Percentiles rank a stretch among this genome's conserved stretches.
These are phyloP conservation scores for Paxillus involutus DNA, from an alignment of 768 basidiomycete genomes.

Conservation along the genomic window DNA sequence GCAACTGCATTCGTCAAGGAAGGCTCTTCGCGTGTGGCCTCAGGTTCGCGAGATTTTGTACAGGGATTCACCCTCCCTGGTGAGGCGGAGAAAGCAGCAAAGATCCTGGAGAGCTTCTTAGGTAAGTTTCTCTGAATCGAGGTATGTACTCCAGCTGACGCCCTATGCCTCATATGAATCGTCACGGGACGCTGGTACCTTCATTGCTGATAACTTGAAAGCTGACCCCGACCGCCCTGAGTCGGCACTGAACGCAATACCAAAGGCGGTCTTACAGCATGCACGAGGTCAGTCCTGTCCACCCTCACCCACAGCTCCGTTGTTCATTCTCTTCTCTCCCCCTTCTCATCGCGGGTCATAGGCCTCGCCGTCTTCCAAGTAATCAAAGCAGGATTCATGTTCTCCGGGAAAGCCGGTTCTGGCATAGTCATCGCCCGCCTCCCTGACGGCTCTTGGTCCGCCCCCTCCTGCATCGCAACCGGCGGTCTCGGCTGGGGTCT, in stretches of 20 bases:
- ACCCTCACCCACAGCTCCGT: not conserved
- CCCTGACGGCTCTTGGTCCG: slow-evolving; percentile 95
- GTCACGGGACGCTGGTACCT: not conserved
- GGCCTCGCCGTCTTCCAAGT: slow-evolving; percentile 95
- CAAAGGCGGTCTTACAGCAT: slow-evolving; percentile 85
- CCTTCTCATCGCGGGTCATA: slow-evolving; percentile 26
- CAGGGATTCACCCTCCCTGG: slow-evolving; percentile 88
- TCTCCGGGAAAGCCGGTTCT: slow-evolving; percentile 92
- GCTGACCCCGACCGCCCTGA: slow-evolving; percentile 86
- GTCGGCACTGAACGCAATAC: slow-evolving; percentile 91
- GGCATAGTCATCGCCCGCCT: slow-evolving; percentile 91
- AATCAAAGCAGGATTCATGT: slow-evolving; percentile 90
- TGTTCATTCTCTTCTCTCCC: not conserved
- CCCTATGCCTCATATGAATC: slow-evolving; percentile 2
- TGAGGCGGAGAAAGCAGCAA: slow-evolving; percentile 92
- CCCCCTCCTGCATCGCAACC: slow-evolving; percentile 95
- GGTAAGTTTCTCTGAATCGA: slow-evolving; percentile 44
- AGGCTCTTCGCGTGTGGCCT: slow-evolving; percentile 66
- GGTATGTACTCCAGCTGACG: not conserved
- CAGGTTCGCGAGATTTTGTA: slow-evolving; percentile 74
- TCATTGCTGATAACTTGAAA: slow-evolving; percentile 27
- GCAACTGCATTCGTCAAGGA: slow-evolving; percentile 74
- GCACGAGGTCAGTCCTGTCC: slow-evolving; percentile 66
- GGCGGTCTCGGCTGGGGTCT: slow-evolving; percentile 94
- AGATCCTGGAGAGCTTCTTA: slow-evolving; percentile 88